Evolutionary conservation across 345 rosid species (phyloP).

Genomic region (Isatis tinctoria): DNA sequence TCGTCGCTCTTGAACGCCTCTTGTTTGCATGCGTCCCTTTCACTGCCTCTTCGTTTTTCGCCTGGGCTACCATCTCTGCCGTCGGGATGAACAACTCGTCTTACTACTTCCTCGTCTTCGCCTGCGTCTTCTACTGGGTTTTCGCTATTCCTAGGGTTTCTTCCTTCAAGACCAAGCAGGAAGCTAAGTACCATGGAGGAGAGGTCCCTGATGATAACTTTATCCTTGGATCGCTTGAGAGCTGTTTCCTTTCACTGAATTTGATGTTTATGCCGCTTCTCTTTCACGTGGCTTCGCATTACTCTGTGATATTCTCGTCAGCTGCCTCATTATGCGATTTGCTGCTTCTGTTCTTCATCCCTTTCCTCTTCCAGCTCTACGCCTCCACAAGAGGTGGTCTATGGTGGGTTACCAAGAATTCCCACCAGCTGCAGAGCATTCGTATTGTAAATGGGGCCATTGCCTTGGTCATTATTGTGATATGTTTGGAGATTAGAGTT

Average conservation of each 20-base stretch:
- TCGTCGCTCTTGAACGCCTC: constrained; percentile 83
- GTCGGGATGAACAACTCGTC: constrained; percentile 86
- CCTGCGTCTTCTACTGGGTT: constrained; percentile 91
- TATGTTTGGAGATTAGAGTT: constrained; percentile 92
- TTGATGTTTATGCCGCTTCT: constrained; percentile 75
- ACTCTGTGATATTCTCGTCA: constrained; percentile 69
- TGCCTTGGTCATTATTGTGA: constrained; percentile 76
- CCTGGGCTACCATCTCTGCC: constrained; percentile 95
- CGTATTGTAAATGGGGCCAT: constrained; percentile 84
- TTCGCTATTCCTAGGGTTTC: constrained; percentile 79
- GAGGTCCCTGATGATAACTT: constrained; percentile 83
- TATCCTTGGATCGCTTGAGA: constrained; percentile 72
- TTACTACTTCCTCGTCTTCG: constrained; percentile 71
- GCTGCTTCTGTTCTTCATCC: constrained; percentile 81
- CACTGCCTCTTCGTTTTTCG: constrained; percentile 69
- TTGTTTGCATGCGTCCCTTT: constrained; percentile 84
- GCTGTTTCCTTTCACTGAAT: constrained; percentile 77
- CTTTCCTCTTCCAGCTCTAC: constrained; percentile 83
- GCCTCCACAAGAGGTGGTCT: constrained; percentile 93
- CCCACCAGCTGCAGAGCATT: constrained; percentile 67
- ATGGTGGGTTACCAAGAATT: constrained; percentile 87
- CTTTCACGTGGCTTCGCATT: constrained; percentile 84
- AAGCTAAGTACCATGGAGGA: constrained; percentile 86
- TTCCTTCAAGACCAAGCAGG: constrained; percentile 80
- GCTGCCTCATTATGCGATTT: constrained; percentile 68